Percentiles rank a stretch among this genome's conserved stretches.
phyloP scores from a whole-genome alignment of 2,329 filamentous ascomycete genomes.

The Sporothrix luriei region DNA sequence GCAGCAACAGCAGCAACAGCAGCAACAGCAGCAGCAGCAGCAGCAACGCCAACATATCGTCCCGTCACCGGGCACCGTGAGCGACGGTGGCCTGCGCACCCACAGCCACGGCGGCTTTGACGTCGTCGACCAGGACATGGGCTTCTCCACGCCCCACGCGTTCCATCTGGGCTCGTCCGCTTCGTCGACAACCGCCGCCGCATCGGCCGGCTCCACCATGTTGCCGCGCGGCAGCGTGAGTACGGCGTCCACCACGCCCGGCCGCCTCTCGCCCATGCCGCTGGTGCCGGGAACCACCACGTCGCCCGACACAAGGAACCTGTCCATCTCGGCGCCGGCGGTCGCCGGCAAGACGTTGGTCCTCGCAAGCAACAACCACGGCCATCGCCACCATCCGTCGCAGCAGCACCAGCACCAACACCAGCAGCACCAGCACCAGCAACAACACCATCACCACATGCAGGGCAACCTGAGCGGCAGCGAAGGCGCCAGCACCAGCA shows the following conservation, averaged over 20 bases:
- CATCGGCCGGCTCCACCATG: conserved; percentile 4
- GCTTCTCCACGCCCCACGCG: neutral
- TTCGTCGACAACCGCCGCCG: conserved; percentile 2
- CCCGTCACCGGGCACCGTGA: neutral
- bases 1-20: conserved; percentile 20
- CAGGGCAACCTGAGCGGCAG: conserved; percentile 22
- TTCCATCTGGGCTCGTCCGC: conserved; percentile 1
- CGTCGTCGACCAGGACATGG: conserved; percentile 12
- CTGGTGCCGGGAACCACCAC: neutral
- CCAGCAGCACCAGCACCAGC: conserved; percentile 20
- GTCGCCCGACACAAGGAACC: neutral
- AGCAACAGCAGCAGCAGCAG: neutral
- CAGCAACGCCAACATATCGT: neutral
- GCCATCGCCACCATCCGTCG: neutral
- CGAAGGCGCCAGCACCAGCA: conserved; percentile 27
- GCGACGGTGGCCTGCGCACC: conserved; percentile 1
- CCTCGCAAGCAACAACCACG: conserved; percentile 11
- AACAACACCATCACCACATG: conserved; percentile 19
- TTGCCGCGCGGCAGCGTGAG: conserved; percentile 7
- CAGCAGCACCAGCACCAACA: conserved; percentile 18
- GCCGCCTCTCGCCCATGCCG: conserved; percentile 21
- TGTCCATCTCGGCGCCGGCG: neutral
- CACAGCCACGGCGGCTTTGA: conserved; percentile 1
- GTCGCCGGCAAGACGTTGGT: neutral
- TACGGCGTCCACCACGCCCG: conserved; percentile 10